Base-by-base conservation (phyloP, 2,329 filamentous ascomycete genomes). In the Sphaerulina populicola region DNA sequence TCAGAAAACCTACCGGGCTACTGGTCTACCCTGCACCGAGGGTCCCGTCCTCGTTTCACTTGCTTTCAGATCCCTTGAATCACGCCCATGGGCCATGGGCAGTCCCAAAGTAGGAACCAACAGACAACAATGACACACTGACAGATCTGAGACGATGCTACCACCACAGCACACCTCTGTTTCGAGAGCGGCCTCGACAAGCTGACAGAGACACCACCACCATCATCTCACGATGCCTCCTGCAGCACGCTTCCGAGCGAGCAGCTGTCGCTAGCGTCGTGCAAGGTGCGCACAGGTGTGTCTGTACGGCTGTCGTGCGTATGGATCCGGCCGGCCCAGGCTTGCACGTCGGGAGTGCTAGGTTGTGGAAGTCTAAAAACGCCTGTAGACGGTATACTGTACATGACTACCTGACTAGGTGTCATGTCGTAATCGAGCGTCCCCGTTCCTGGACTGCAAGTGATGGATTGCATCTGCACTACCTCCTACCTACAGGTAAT, bases 341-440 rank as follows among this genome's bases (percentile, higher is more conserved):
- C 46, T 48, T 37, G 46, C 30, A 37, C 45, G 40, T 47, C 45
- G 45, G 37, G 23, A 35, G 45, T 33, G 46, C 46, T 41, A 48
- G 46, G 46, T 41, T 35, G 23, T 29, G 12, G 15, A 45, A 49
- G 35, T 30, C 31, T 29, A 31, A 44, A 51, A 11, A 18, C 29
- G 21, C 42, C 40, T 39, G 45, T 48, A 46, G 35, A 39, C 23
- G n/a, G n/a, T n/a, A n/a, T n/a, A n/a, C n/a, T n/a, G n/a, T 27
- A 27, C 23, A 27, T 27, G 23, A 27, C 23, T 27, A 27, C 23
- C 18, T 18, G 18, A 18, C 18, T 18, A 18, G 18, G 18, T 27
- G 23, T 27, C 23, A 49, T 48, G 44, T 53, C 51, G 51, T 53
- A 49, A 53, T 53, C 31, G 15, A 33, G 49, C 42, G 30, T 40